Evolutionary conservation across 2,329 filamentous ascomycete species (phyloP), one percentile per base, ranked within the genome.

Genomic region (Cercospora zeae-maydis): DNA sequence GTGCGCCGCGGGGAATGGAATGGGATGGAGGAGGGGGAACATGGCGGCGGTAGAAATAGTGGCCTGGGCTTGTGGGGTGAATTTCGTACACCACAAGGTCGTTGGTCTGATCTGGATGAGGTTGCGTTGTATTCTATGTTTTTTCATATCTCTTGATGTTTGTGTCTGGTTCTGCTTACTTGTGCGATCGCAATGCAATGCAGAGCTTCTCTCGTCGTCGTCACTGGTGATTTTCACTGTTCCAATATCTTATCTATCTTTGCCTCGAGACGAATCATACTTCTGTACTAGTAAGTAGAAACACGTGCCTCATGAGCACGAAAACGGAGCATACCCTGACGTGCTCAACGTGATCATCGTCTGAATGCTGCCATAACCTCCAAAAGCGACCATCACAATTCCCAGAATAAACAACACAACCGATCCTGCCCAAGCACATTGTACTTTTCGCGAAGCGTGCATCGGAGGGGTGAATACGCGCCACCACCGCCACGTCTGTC

Each of bases 321-420:
- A 59, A n/a, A 63, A 63, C 11, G 61, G 61, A 7, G 53, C 37
- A 51, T 63, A 63, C 14, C 39, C 37, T 4, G 30, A 24, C 13
- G 51, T 39, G 14, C 61, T 58, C 51, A 59, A 36, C 52, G 52
- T 49, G 31, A 60, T 39, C 61, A 63, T 63, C n/a, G 56, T 63
- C 30, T 59, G 37, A 16, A 63, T 60, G 21, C 61, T 63, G 16
- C 61, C 61, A 19, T 63, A 63, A 6, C 58, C 42, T 14, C 61
- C 61, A 21, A 60, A 56, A 6, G 49, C 57, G 3, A 63, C 45
- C 57, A 63, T 49, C 14, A 55, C 27, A 34, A 51, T 19, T 10
- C 39, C 31, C 52, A 59, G 16, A 39, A 52, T 27, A 24, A 63
- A 59, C 27, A 63, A 37, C 39, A 47, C 13, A 7, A 47, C 34